These are phyloP conservation scores for Rubia occidens DNA, from an alignment of 305 asterid species.

Conservation along the genomic window DNA sequence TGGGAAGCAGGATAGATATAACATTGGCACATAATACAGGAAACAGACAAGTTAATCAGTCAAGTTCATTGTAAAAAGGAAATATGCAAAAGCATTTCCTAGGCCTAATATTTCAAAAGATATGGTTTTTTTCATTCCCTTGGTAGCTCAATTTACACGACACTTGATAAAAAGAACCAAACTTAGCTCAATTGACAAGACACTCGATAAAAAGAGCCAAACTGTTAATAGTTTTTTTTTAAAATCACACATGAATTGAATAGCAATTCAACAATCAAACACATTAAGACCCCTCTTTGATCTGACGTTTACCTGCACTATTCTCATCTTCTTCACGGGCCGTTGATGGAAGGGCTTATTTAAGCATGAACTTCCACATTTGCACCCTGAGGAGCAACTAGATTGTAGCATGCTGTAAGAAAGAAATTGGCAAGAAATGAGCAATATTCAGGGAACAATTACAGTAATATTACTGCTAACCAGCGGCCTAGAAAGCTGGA, in stretches of 20 bases:
- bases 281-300: neutral
- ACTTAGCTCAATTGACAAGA: neutral
- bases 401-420: slow-evolving; percentile 69
- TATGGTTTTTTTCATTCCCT: neutral
- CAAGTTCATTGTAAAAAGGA: neutral
- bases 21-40: neutral
- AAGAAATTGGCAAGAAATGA: slow-evolving; percentile 14
- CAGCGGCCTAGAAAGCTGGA: neutral
- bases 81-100: neutral
- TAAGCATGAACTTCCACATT: slow-evolving; percentile 75
- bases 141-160: neutral
- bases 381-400: slow-evolving; percentile 81
- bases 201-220: too few relatives aligned
- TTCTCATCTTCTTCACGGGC: slow-evolving; percentile 76
- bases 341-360: slow-evolving; percentile 93
- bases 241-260: neutral
- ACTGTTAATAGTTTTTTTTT: neutral
- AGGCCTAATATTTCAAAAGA: neutral
- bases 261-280: neutral
- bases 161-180: too few relatives aligned
- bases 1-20: neutral
- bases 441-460: neutral
- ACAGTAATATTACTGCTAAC: neutral
- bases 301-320: slow-evolving; percentile 50
- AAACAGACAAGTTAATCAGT: neutral